Base-by-base conservation (phyloP, 1,284 basidiomycete genomes). In the Moesziomyces globuligerus region DNA sequence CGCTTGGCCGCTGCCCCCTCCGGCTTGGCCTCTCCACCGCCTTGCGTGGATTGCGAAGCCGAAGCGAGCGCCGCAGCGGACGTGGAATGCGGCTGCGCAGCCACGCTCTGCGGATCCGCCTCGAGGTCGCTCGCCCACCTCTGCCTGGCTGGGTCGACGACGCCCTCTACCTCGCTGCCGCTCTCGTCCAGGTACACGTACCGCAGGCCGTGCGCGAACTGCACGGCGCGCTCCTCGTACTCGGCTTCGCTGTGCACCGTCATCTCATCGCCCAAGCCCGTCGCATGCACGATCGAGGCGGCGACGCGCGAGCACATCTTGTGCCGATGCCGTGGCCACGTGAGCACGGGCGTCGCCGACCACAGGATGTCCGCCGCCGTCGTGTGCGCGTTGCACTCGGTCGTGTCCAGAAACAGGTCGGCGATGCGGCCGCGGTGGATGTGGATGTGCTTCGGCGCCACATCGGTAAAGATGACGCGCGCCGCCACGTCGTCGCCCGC, bases 331-430 rank as follows among this genome's bases (percentile, higher is more conserved):
- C 85, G 86, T 5, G 88, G 86, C 84, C 85, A 87, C 9, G 88
- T 88, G 47, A 89, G 76, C 32, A 89, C 84, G 24, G 88, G 88
- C 1, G 88, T 88, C 8, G 86, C 87, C 1, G 86, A 84, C 88
- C 88, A 89, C 25, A 89, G 79, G 32, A 88, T 86, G 70, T 89
- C 88, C 15, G 86, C 86, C 7, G 87, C 87, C 13, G 87, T 86
- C 9, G 88, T 89, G 65, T 89, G 88, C 5, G 88, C 88, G 60
- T 87, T 88, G 78, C 88, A 88, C 86, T 89, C 88, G 9, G 85
- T 85, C 2, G 88, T 88, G 72, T 89, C 88, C n/a, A 89, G 82
- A 69, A 89, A 87, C 15, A 89, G 82, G 70, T 89, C 88, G 3
- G 86, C 86, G 13, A 87, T 86, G 23, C 87, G 81, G 4, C 85